Base-by-base conservation (phyloP, 345 rosid species). In the Populus tremula region DNA sequence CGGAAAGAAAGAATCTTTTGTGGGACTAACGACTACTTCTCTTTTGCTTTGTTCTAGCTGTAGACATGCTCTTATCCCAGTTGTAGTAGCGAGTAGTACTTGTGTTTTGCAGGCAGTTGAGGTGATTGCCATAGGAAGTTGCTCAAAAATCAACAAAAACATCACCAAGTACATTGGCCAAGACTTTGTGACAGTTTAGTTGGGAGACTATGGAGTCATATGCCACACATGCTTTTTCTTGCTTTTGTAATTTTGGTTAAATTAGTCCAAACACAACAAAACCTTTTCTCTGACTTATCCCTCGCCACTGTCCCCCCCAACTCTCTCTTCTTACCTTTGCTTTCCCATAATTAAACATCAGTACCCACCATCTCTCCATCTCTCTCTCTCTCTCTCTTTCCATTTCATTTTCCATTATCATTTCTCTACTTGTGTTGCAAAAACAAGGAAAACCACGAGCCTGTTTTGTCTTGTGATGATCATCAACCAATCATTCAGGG, bases 261-360 rank as follows among this genome's bases (percentile, higher is more conserved):
- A 77, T 62, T 23, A 33, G 31, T 67, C 68, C 72, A 65, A 81
- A 70, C 84, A 75, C 63, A 63, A 71, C 54, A 71, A 72, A 8
- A 36, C 50, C 77, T 81, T 75, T 77, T 63, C 64, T 79, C 84
- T 76, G 82, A 82, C 86, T 76, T 81, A 81, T 82, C 87, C 84
- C 84, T 87, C 90, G 84, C 85, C 91, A 83, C 70, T 79, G 87
- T 84, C 35, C 89, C 85, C 88, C 84, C 76, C 86, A 86, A 76
- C 78, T 41, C 85, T 79, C 84, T 50, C 76, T 75, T 79, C 82
- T 85, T 80, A 66, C 91, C 84, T 85, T 79, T 84, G 89, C 86
- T 90, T 89, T 87, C 83, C 87, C 87, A 87, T 86, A 85, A 87
- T 80, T 81, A 80, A 84, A 85, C 90, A 81, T 84, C 83, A 77